Base-by-base conservation (phyloP, 1,139 yeast genomes). In the Spencermartinsiella ligniputridi region DNA sequence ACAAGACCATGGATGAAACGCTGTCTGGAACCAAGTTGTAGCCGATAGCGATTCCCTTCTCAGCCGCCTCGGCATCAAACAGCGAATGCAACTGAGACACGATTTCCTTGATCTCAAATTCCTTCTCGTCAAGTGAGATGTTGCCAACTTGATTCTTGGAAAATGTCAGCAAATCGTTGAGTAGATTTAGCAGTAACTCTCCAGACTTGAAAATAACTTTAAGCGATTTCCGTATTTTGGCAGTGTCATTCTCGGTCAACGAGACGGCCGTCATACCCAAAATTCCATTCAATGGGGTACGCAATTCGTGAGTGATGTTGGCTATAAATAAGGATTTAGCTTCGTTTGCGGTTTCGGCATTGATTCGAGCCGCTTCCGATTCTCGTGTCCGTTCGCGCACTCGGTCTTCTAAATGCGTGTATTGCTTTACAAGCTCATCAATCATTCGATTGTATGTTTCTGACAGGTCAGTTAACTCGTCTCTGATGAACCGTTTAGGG, bases 211-310 rank as follows among this genome's bases (percentile, higher is more conserved):
- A 86, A 49, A 90, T 89, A 46, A 89, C 74, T 53, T 82, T 83
- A 51, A 90, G 69, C 33, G 81, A 74, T 40, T 81, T 83, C 54
- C 83, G 80, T 16, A 87, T 79, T 53, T 81, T 79, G 3, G 71
- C 63, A 5, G 74, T 72, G 55, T 87, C 92, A 9, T 72, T 71
- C 62, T 90, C 97, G 19, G 86, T 92, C 81, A 88, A 78, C 1
- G 96, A 92, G 45, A 90, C 87, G 1, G 95, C 85, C 0, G 97
- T 86, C 95, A 92, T 87, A 46, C 98, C 98, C 47, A 92, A 69
- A 37, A 92, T 92, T 61, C 97, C 98, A 64, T 92, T 92, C 55
- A 92, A 70, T 1, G 98, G 98, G 0, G 98, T 92, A 53, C 97
- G 75, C 59, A 92, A 74, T 66, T 92, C 98, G 62, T 92, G 97